Evolutionary conservation across 2,329 filamentous ascomycete genomes (phyloP), one percentile per base, ranked within the genome.

Genomic region (Xylariaceae sp.): DNA sequence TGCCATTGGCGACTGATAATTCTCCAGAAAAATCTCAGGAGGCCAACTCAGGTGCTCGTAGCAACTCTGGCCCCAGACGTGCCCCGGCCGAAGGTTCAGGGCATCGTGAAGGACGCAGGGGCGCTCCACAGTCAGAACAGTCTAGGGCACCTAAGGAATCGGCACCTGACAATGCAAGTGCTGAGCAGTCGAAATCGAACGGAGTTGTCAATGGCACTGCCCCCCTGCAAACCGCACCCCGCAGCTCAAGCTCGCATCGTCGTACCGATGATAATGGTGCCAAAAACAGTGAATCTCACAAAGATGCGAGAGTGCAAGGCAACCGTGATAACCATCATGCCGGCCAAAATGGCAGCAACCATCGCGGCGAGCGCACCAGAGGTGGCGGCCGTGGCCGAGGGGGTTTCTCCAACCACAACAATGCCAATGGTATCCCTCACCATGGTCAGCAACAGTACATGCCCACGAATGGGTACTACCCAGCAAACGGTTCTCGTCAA

Each of bases 51-150:
- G 33, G 50, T 44, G 56, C 66, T 42, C 71, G 73, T 42, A 64
- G 69, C 39, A 62, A 69, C 7, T 67, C 73, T 6, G 51, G 69
- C 2, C 64, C 69, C 38, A 82, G 81, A 66, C 76, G 77, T 42
- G 66, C 65, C 16, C 71, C 75, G 1, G 57, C 72, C 14, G 79
- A 82, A 52, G 65, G 61, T 2, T 60, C 69, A 9, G 63, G 60
- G 31, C 53, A 66, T 38, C 74, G 74, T 42, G 77, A 80, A 38
- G 69, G 74, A 54, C 77, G 77, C 54, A 83, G 80, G 66, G 53
- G 70, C 5, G 58, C 71, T 1, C 41, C 65, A 39, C 68, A 69
- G 50, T 47, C 62, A 31, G 76, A 78, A 33, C 72, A 75, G 60
- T 53, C 63, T n/a, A 81, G 76, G 62, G 69, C 75, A 19, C 51